Conservation (phyloP, 495 filamentous ascomycete genomes). For the Penicillium paxilli region DNA sequence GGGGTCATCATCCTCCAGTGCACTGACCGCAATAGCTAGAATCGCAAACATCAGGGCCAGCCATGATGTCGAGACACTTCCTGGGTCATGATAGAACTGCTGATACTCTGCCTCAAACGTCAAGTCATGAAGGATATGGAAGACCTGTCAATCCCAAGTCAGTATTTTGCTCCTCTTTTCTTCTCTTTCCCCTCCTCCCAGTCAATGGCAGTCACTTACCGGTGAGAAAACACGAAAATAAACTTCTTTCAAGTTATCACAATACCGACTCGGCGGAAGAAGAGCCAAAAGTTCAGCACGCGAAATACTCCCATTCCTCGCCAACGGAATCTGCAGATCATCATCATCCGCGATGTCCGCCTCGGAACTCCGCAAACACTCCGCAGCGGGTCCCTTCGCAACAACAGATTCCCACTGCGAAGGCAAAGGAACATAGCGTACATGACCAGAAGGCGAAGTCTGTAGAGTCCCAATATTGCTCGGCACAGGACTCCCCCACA, state of each 20-base stretch:
- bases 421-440: slow-evolving; percentile 40
- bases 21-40: slow-evolving; percentile 44
- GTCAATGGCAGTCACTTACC: slow-evolving; percentile 18
- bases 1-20: slow-evolving; percentile 44
- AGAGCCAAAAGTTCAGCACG: slow-evolving; percentile 32
- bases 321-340: slow-evolving; percentile 37
- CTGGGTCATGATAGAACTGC: slow-evolving; percentile 43
- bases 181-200: neutral
- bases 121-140: slow-evolving; percentile 49
- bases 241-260: slow-evolving; percentile 39
- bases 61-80: slow-evolving; percentile 41
- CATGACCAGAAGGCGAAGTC: slow-evolving; percentile 39
- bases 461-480: slow-evolving; percentile 33
- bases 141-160: slow-evolving; percentile 20
- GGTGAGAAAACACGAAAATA: slow-evolving; percentile 44
- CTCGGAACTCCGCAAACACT: slow-evolving; percentile 29
- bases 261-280: slow-evolving; percentile 40
- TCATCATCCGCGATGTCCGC: slow-evolving; percentile 39
- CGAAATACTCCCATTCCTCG: slow-evolving; percentile 27
- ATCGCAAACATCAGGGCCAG: slow-evolving; percentile 47
- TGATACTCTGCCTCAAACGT: slow-evolving; percentile 50
- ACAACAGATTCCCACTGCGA: slow-evolving; percentile 37
- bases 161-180: neutral
- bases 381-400: slow-evolving; percentile 25
- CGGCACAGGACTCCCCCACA: slow-evolving; percentile 23